Conservation (phyloP, 2,329 filamentous ascomycete genomes). For the Massarina eburnea region DNA sequence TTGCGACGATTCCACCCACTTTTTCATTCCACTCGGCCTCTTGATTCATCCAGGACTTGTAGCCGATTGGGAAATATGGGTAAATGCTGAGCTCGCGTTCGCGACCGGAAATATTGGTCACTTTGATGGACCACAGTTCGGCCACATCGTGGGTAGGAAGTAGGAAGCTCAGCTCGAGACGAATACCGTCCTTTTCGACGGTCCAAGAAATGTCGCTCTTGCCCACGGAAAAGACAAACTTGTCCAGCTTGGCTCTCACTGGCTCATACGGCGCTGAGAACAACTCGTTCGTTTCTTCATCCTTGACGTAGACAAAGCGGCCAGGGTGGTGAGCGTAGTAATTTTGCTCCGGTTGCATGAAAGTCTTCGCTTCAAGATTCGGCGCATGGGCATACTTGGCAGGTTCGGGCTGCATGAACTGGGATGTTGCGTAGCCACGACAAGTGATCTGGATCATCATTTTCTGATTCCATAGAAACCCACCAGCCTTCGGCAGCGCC, state of each 20-base stretch:
- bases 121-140: conserved; percentile 58
- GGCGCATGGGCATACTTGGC: conserved; percentile 62
- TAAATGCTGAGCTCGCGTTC: conserved; percentile 55
- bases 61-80: conserved; percentile 61
- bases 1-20: conserved; percentile 54
- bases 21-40: conserved; percentile 55
- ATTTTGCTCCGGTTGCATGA: conserved; percentile 63
- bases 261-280: conserved; percentile 62
- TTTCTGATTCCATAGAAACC: conserved; percentile 62
- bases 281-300: conserved; percentile 53
- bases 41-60: conserved; percentile 66
- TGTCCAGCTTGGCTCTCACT: conserved; percentile 51
- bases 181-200: conserved; percentile 54
- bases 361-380: conserved; percentile 60
- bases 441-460: conserved; percentile 65
- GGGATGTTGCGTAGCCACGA: conserved; percentile 60
- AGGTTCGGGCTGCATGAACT: conserved; percentile 64
- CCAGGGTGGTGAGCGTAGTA: conserved; percentile 62
- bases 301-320: conserved; percentile 62
- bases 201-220: conserved; percentile 60
- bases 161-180: conserved; percentile 55
- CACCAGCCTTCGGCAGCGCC: conserved; percentile 58
- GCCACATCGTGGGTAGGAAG: conserved; percentile 58
- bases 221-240: conserved; percentile 57
- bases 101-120: conserved; percentile 53